phyloP scores from a whole-genome alignment of 305 asterid genomes.

The Fraxinus xanthoxyloides region DNA sequence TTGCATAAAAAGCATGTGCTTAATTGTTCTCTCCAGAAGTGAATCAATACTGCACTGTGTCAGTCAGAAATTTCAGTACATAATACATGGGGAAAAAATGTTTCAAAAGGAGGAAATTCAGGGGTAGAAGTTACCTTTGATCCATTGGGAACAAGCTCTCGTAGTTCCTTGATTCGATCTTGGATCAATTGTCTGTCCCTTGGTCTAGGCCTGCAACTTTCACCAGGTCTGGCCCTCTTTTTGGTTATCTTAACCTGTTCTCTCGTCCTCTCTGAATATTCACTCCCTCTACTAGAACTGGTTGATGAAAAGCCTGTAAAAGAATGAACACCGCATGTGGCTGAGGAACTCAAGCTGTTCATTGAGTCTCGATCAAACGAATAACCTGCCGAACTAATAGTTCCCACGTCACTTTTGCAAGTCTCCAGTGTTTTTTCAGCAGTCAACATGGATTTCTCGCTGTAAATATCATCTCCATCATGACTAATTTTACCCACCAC shows the following conservation, averaged over 20 bases:
- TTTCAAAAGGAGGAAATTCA: constrained; percentile 11
- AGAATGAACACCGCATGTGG: constrained; percentile 47
- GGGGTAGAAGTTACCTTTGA: constrained; percentile 60
- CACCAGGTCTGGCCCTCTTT: constrained; percentile 91
- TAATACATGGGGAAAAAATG: background rate
- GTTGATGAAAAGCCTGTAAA: constrained; percentile 62
- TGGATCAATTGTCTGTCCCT: constrained; percentile 97
- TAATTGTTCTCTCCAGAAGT: constrained; percentile 81
- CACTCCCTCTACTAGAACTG: constrained; percentile 80
- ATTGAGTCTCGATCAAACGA: constrained; percentile 63
- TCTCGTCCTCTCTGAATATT: constrained; percentile 51
- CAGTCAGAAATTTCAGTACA: constrained; percentile 47
- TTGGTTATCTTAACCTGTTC: constrained; percentile 54
- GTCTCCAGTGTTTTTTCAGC: constrained; percentile 56
- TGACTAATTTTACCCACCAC: constrained; percentile 74
- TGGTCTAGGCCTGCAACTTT: constrained; percentile 92
- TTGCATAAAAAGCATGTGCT: constrained; percentile 90
- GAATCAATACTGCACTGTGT: constrained; percentile 97
- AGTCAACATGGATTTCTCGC: constrained; percentile 47
- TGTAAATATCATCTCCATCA: constrained; percentile 38
- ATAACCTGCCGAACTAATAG: constrained; percentile 68
- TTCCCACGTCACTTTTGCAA: constrained; percentile 56
- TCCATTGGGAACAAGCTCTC: constrained; percentile 90
- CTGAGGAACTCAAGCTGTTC: constrained; percentile 67
- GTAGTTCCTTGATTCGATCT: constrained; percentile 91